Percentiles rank a stretch among this genome's conserved stretches.
Evolutionary conservation across 176 grass and related monocot genomes (phyloP).

Genomic region (Triticum urartu): DNA sequence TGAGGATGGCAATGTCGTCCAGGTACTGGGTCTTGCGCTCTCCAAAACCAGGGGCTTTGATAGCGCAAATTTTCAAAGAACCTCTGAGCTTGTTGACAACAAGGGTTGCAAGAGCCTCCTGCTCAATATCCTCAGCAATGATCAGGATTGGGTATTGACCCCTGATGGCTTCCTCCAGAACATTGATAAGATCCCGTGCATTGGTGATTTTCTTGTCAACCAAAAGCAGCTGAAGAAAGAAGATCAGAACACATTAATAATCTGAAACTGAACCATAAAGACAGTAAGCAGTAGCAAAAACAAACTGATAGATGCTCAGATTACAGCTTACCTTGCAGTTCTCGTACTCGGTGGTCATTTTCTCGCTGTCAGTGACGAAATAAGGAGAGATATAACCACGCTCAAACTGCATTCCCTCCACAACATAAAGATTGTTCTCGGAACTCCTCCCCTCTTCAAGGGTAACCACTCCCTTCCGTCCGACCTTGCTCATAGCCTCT

Average conservation of each 20-base stretch:
- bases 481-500: constrained; percentile 96
- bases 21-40: constrained; percentile 90
- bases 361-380: constrained; percentile 95
- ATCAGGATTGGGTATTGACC: constrained; percentile 79
- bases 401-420: constrained; percentile 99
- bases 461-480: constrained; percentile 92
- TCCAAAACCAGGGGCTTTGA: constrained; percentile 97
- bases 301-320: background rate
- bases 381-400: constrained; percentile 97
- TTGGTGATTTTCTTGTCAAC: constrained; percentile 97
- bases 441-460: constrained; percentile 94
- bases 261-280: constrained; percentile 15
- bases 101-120: constrained; percentile 94
- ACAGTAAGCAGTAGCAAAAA: background rate
- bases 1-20: constrained; percentile 97
- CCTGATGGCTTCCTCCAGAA: constrained; percentile 93
- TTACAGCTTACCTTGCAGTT: constrained; percentile 81
- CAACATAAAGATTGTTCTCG: constrained; percentile 88
- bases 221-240: constrained; percentile 66
- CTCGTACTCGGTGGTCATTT: constrained; percentile 90
- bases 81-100: constrained; percentile 97
- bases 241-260: constrained; percentile 21
- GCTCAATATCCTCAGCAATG: constrained; percentile 95
- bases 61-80: constrained; percentile 83
- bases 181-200: constrained; percentile 83